Conservation (phyloP, 23 red algal species). For the Cyanidiococcus yangmingshanensis region DNA sequence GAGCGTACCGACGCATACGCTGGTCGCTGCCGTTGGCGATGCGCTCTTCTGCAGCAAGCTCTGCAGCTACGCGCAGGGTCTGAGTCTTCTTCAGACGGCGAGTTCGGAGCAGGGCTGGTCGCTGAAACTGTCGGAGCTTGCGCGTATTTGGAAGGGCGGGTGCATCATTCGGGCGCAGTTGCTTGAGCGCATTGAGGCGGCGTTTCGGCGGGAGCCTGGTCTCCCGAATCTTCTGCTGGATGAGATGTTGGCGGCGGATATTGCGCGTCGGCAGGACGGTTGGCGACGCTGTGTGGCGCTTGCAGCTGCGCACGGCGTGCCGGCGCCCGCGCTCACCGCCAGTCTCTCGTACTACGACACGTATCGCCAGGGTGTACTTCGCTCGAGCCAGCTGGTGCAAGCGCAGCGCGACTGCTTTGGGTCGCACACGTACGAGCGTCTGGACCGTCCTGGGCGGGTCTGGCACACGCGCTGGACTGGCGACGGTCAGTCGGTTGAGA, state of each 20-base stretch:
- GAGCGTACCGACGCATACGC: neutral
- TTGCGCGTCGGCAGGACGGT: conserved; percentile 47
- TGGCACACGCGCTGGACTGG: conserved; percentile 85
- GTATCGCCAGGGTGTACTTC: conserved; percentile 56
- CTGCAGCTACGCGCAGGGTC: conserved; percentile 95
- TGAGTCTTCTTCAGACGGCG: conserved; percentile 74
- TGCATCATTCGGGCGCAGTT: conserved; percentile 97
- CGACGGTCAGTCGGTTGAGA: conserved; percentile 10
- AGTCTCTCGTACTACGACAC: conserved; percentile 88
- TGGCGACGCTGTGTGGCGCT: conserved; percentile 52
- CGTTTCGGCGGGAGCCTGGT: conserved; percentile 54
- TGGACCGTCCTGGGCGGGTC: conserved; percentile 33
- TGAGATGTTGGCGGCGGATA: conserved; percentile 58
- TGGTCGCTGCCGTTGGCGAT: conserved; percentile 46
- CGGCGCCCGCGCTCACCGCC: conserved; percentile 53
- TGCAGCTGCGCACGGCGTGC: conserved; percentile 50
- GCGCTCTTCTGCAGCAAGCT: conserved; percentile 90
- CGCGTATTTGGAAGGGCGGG: conserved; percentile 98
- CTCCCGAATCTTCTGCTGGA: conserved; percentile 66
- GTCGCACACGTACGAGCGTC: conserved; percentile 53
- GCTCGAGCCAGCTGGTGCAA: conserved; percentile 79
- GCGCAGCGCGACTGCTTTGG: conserved; percentile 71
- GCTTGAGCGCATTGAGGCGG: conserved; percentile 90
- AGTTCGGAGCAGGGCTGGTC: conserved; percentile 61
- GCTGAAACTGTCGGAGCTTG: conserved; percentile 72